Percentiles rank a stretch among this genome's conserved stretches.
These are phyloP conservation scores for Mercurialis annua DNA, from an alignment of 345 rosid genomes.

Conservation along the genomic window DNA sequence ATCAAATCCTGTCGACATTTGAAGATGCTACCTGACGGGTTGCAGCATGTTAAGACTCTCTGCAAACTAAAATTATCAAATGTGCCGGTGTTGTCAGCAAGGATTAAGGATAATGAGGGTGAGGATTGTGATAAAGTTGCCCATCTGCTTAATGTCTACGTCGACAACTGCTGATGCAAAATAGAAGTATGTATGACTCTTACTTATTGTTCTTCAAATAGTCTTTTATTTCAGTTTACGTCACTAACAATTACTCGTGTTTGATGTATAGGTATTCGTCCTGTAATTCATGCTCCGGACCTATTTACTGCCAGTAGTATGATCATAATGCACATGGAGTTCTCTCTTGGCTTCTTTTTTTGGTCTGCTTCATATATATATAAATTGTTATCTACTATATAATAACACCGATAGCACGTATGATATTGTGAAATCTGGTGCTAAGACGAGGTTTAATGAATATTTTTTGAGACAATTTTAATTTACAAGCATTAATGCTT, in stretches of 20 bases:
- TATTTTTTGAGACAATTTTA: background rate
- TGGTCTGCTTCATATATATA: slow-evolving; percentile 1
- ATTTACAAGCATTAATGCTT: background rate
- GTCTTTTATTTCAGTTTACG: background rate
- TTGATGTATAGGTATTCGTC: slow-evolving; percentile 4
- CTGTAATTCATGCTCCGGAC: background rate
- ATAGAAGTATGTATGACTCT: background rate
- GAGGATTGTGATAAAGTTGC: slow-evolving; percentile 17
- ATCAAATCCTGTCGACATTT: slow-evolving; percentile 14
- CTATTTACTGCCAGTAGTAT: background rate
- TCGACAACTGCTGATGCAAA: background rate
- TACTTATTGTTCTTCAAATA: background rate
- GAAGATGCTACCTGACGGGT: slow-evolving; percentile 18
- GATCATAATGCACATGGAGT: background rate
- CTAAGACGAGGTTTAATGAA: background rate
- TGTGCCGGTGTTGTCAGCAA: slow-evolving; percentile 12
- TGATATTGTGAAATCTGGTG: background rate
- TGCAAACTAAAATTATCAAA: slow-evolving; percentile 2
- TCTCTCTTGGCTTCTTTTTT: background rate
- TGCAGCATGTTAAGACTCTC: slow-evolving; percentile 11
- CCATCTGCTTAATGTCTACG: background rate
- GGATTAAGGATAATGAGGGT: slow-evolving; percentile 9
- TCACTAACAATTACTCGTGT: background rate
- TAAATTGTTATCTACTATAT: background rate
- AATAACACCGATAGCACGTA: background rate